Percentiles rank a stretch among this genome's conserved stretches.
Evolutionary conservation across 495 filamentous ascomycete species (phyloP).

Genomic region (Hyaloscypha finlandica): DNA sequence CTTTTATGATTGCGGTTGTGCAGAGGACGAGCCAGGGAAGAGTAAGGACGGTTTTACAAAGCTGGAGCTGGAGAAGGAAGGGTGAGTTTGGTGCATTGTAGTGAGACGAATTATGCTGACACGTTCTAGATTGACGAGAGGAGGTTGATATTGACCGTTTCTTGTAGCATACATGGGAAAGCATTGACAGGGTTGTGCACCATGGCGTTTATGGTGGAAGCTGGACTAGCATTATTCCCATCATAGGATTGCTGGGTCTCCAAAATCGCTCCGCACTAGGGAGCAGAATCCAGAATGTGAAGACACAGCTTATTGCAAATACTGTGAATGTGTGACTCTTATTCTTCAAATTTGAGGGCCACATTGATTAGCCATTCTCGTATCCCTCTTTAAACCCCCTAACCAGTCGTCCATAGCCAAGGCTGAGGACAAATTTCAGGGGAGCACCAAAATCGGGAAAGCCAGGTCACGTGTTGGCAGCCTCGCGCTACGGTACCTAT

Average conservation of each 20-base stretch:
- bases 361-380: not conserved
- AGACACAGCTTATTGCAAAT: not conserved
- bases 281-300: not conserved
- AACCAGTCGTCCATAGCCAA: not conserved
- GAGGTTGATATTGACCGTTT: constrained; percentile 19
- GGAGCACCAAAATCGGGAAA: not conserved
- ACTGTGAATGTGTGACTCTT: not conserved
- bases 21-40: constrained; percentile 55
- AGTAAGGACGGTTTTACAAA: constrained; percentile 29
- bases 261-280: not conserved
- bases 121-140: constrained; percentile 27
- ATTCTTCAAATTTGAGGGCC: not conserved
- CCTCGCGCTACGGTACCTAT: constrained; percentile 23
- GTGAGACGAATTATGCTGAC: constrained; percentile 15
- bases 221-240: not conserved
- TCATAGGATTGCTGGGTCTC: not conserved
- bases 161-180: not conserved
- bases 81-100: constrained; percentile 15
- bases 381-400: too few relatives aligned
- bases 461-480: constrained; percentile 21
- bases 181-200: not conserved
- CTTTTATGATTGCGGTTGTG: constrained; percentile 95
- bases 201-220: constrained; percentile 21
- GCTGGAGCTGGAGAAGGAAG: constrained; percentile 44
- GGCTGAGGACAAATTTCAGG: not conserved